These are phyloP conservation scores for Arabidopsis suecica DNA, from an alignment of 345 rosid species.

Conservation along the genomic window DNA sequence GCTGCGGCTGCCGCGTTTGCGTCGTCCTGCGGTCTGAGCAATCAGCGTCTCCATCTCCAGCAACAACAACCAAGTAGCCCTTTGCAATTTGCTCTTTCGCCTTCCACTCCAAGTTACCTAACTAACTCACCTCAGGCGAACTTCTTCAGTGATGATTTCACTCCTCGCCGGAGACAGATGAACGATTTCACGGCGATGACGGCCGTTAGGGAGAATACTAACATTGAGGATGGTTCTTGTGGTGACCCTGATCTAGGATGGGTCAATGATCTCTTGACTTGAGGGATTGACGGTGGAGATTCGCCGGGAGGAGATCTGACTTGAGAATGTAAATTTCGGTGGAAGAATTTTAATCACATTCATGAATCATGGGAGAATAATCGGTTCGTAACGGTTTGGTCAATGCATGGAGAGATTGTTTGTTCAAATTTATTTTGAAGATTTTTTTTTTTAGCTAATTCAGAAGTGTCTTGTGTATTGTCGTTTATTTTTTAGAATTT, in stretches of 20 bases:
- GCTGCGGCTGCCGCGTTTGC: constrained; percentile 38
- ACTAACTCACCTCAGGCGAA: constrained; percentile 18
- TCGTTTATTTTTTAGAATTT: background rate
- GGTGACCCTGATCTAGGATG: constrained; percentile 87
- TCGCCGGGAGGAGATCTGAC: background rate
- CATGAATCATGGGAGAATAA: constrained; percentile 9
- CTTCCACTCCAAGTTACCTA: constrained; percentile 42
- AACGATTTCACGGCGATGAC: constrained; percentile 17
- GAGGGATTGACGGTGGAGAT: constrained; percentile 21
- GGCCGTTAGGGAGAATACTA: constrained; percentile 24
- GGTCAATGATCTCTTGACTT: constrained; percentile 93
- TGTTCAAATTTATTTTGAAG: constrained; percentile 36
- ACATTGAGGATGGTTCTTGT: constrained; percentile 37
- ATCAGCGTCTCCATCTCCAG: constrained; percentile 34
- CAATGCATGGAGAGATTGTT: constrained; percentile 28
- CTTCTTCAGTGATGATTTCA: constrained; percentile 25
- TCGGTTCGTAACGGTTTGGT: background rate
- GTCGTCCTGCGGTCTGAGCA: constrained; percentile 36
- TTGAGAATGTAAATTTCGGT: constrained; percentile 11
- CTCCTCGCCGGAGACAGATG: constrained; percentile 33
- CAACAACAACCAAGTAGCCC: constrained; percentile 33
- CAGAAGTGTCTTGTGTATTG: constrained; percentile 22
- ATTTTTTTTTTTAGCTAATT: constrained; percentile 39
- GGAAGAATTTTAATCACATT: constrained; percentile 1
- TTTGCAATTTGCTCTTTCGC: constrained; percentile 43